These are phyloP conservation scores for Elsinoe ampelina DNA, from an alignment of 2,329 filamentous ascomycete species.

Conservation along the genomic window DNA sequence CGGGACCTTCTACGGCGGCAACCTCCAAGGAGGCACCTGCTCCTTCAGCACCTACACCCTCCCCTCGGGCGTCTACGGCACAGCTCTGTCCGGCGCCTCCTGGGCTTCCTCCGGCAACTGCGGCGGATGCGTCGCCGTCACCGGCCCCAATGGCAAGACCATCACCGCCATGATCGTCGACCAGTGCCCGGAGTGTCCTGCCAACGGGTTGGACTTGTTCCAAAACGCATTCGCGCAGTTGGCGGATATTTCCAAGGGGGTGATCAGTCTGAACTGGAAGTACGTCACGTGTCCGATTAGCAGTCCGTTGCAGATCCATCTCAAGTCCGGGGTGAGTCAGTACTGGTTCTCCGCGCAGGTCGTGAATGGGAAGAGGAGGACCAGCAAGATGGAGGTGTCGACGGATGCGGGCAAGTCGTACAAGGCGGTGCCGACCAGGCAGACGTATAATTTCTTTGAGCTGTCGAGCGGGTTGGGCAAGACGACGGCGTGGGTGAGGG, in stretches of 20 bases:
- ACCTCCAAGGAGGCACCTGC: conserved; percentile 43
- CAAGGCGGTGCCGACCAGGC: conserved; percentile 15
- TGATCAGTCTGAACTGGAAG: conserved; percentile 30
- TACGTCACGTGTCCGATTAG: conserved; percentile 24
- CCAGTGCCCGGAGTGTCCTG: conserved; percentile 47
- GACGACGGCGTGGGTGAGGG: conserved; percentile 18
- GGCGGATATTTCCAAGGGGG: conserved; percentile 35
- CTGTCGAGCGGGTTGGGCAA: conserved; percentile 14
- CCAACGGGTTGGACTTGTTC: conserved; percentile 49
- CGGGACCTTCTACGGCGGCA: conserved; percentile 23
- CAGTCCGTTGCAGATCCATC: conserved; percentile 18
- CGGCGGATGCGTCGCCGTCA: conserved; percentile 53
- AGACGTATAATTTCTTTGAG: conserved; percentile 22
- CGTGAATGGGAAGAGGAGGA: conserved; percentile 20
- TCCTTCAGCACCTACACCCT: conserved; percentile 55
- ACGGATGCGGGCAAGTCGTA: conserved; percentile 20
- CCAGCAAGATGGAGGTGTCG: conserved; percentile 19
- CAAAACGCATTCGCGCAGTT: conserved; percentile 42
- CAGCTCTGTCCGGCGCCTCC: conserved; percentile 49
- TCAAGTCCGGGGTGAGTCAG: conserved; percentile 19
- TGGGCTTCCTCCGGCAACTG: conserved; percentile 51
- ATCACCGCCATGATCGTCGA: conserved; percentile 57
- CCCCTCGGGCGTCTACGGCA: conserved; percentile 50
- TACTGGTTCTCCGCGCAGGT: conserved; percentile 22
- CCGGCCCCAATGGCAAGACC: conserved; percentile 45